These are phyloP conservation scores for Blastocystis sp. DNA, from an alignment of 352 stramenopile species.

Conservation along the genomic window DNA sequence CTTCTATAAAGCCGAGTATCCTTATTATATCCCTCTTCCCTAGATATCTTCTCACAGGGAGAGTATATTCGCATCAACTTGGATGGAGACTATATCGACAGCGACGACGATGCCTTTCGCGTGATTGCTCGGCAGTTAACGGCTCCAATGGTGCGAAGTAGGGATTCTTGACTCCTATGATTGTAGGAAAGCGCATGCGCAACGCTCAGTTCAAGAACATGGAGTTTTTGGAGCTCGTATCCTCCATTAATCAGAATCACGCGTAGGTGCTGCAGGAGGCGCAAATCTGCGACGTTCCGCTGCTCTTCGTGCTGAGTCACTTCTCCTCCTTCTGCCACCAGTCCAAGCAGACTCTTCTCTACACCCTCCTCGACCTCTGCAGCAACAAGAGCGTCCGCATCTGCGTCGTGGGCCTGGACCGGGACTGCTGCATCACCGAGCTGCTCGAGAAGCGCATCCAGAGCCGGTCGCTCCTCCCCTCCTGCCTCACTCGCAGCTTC, in stretches of 20 bases:
- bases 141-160: constrained; percentile 28
- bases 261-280: constrained; percentile 40
- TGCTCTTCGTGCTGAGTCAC: constrained; percentile 47
- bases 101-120: constrained; percentile 43
- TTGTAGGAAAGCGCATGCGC: constrained; percentile 30
- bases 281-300: constrained; percentile 43
- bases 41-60: constrained; percentile 11
- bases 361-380: constrained; percentile 56
- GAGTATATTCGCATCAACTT: constrained; percentile 44
- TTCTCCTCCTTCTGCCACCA: constrained; percentile 62
- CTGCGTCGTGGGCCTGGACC: constrained; percentile 30
- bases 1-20: neutral
- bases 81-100: constrained; percentile 49
- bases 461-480: neutral
- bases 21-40: neutral
- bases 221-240: constrained; percentile 43
- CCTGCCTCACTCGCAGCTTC: neutral
- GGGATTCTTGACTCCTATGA: neutral
- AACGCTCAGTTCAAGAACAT: constrained; percentile 59
- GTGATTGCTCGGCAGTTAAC: constrained; percentile 33
- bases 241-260: neutral
- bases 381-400: constrained; percentile 26
- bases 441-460: constrained; percentile 46
- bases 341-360: constrained; percentile 59
- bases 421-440: constrained; percentile 37